phyloP scores from a whole-genome alignment of 208 protist genomes.

The Polymyxa betae region DNA sequence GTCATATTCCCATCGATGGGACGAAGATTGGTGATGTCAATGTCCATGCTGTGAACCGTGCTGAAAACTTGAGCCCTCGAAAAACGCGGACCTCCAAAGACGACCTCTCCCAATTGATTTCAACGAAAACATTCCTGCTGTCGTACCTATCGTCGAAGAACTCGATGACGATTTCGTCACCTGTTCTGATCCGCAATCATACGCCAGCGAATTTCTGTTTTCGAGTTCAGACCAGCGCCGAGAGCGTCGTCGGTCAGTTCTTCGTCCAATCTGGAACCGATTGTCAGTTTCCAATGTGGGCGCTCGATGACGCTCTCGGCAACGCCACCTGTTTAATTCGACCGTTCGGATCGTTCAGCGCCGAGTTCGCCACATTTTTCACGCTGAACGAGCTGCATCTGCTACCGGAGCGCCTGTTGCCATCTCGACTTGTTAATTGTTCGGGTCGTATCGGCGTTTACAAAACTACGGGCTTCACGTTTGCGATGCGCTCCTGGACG shows the following conservation, averaged over 20 bases:
- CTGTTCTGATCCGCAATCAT: not conserved
- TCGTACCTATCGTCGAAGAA: too few species aligned
- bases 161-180: conserved; percentile 10
- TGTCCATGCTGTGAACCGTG: not conserved
- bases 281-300: conserved; percentile 10
- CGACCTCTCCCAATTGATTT: not conserved
- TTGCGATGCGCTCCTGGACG: not conserved
- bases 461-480: not conserved
- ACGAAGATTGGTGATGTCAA: not conserved
- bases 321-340: not conserved
- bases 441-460: not conserved
- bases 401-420: not conserved
- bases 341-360: not conserved
- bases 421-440: not conserved
- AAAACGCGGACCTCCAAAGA: too few species aligned
- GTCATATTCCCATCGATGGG: not conserved
- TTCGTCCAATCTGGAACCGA: not conserved
- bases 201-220: conserved; percentile 7
- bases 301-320: not conserved
- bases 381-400: not conserved
- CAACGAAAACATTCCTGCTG: not conserved
- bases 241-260: not conserved
- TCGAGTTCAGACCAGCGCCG: not conserved
- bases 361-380: conserved; percentile 30
- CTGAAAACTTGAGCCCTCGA: too few species aligned